A percentile compares a stretch with the other conserved stretches of the same genome.
Evolutionary conservation across 192 early-diverging fungal species (phyloP).

Genomic region (Umbelopsis sp.): DNA sequence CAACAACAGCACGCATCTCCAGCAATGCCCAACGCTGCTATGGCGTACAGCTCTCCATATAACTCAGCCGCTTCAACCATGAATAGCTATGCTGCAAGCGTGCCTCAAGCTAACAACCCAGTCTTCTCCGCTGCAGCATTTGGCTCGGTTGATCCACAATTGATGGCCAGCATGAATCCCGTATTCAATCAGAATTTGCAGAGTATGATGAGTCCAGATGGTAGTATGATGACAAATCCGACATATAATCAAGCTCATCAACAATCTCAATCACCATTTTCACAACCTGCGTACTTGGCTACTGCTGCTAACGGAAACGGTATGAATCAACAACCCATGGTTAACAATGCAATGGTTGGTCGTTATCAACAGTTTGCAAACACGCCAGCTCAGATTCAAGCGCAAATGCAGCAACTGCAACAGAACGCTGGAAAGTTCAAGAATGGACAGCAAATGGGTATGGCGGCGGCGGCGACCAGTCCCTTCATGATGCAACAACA

Average conservation of each 20-base stretch:
- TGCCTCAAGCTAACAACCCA: background rate
- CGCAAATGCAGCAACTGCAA: slow-evolving; percentile 27
- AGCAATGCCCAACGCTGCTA: background rate
- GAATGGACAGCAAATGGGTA: slow-evolving; percentile 22
- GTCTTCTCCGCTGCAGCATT: slow-evolving; percentile 7
- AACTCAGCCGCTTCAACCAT: background rate
- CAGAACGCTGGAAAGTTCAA: slow-evolving; percentile 21
- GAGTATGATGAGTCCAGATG: slow-evolving; percentile 3
- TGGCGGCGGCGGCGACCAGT: slow-evolving; percentile 2
- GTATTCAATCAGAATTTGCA: slow-evolving; percentile 12
- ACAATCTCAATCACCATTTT: slow-evolving; percentile 8
- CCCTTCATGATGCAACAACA: slow-evolving; percentile 34
- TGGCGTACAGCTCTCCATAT: slow-evolving; percentile 1
- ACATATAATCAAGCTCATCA: background rate
- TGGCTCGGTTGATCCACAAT: slow-evolving; percentile 5
- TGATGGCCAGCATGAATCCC: slow-evolving; percentile 9
- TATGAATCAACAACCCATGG: background rate
- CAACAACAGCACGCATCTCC: slow-evolving; percentile 4
- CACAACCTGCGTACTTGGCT: slow-evolving; percentile 4
- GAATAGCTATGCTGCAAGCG: background rate
- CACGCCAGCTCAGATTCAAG: slow-evolving; percentile 18
- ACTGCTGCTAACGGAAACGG: background rate
- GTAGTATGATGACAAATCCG: background rate
- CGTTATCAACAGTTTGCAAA: slow-evolving; percentile 6
- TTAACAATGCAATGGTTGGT: background rate